phyloP scores from a whole-genome alignment of 169 alveolate species.

The Eimeria falciformis region DNA sequence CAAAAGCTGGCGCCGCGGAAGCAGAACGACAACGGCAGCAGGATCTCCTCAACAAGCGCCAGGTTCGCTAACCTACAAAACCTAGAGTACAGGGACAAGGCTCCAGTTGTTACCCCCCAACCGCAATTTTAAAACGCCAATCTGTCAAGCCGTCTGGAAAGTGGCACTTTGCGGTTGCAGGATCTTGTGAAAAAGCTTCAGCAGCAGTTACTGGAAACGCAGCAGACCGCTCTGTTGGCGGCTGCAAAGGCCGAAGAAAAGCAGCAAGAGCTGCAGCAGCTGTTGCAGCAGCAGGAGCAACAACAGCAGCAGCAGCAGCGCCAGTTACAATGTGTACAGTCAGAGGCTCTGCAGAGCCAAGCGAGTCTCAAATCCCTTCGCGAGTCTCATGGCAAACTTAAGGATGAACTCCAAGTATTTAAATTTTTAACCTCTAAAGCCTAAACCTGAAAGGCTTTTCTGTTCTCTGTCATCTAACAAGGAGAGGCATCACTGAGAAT shows the following conservation, averaged over 20 bases:
- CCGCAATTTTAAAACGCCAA: not conserved
- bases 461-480: not conserved
- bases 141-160: not conserved
- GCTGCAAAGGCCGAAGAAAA: constrained; percentile 29
- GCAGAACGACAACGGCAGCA: constrained; percentile 45
- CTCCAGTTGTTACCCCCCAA: not conserved
- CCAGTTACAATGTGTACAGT: constrained; percentile 26
- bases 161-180: constrained; percentile 23
- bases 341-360: constrained; percentile 25
- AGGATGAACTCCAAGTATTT: constrained; percentile 41
- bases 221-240: constrained; percentile 38
- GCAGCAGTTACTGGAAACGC: constrained; percentile 37
- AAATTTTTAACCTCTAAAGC: not conserved
- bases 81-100: not conserved
- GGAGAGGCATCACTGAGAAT: not conserved
- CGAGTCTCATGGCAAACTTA: constrained; percentile 20
- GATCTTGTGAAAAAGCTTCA: constrained; percentile 21
- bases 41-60: constrained; percentile 3
- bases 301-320: constrained; percentile 42
- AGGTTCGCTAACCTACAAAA: constrained; percentile 22
- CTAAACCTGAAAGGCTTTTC: constrained; percentile 6
- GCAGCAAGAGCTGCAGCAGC: constrained; percentile 37
- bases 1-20: constrained; percentile 55
- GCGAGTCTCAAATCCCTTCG: constrained; percentile 21
- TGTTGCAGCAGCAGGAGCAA: constrained; percentile 8